Evolutionary conservation across 768 basidiomycete species (phyloP), one percentile per base, ranked within the genome.

Genomic region (Scleroderma bovista): DNA sequence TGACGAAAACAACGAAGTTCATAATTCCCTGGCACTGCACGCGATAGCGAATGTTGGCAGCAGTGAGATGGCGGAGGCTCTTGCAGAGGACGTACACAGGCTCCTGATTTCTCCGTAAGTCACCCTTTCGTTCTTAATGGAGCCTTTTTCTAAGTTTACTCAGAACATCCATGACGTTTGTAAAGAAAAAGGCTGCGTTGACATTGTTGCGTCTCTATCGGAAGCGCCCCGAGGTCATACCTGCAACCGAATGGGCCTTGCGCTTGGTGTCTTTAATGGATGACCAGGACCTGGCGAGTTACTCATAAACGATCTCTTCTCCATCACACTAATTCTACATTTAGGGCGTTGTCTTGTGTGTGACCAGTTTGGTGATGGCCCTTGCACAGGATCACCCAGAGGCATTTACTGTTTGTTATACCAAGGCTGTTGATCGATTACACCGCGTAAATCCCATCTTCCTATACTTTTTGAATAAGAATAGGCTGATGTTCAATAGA

Each of bases 41-140:
- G 96, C 96, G 15, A 97, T 99, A 57, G 96, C 96, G 10, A 99
- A 97, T 58, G 90, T 99, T 20, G 96, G 96, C 41, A 90, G 94
- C 37, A 88, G 87, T 60, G 96, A 98, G 69, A 99, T 99, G 93
- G 95, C 96, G 8, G 96, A 99, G 64, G 87, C 93, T 7, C 75
- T 99, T 39, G 84, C 80, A 10, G 90, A 91, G 60, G 93, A 95
- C 60, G 96, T 99, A 1, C 95, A 98, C 69, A 80, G 94, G 43
- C 71, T 96, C 19, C 74, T 99, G 46, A 97, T 99, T 57, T 95
- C 92, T 53, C 91, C 92, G 95, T 97, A 63, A 60, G 78, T 70
- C 40, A 43, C 10, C 32, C 39, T 51, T 29, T 47, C 32, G 12
- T 42, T 37, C 31, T 19, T 47, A 42, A 24, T 16, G 8, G 22